Conservation (phyloP, 2,329 filamentous ascomycete species). For the Alternaria gansuensis region DNA sequence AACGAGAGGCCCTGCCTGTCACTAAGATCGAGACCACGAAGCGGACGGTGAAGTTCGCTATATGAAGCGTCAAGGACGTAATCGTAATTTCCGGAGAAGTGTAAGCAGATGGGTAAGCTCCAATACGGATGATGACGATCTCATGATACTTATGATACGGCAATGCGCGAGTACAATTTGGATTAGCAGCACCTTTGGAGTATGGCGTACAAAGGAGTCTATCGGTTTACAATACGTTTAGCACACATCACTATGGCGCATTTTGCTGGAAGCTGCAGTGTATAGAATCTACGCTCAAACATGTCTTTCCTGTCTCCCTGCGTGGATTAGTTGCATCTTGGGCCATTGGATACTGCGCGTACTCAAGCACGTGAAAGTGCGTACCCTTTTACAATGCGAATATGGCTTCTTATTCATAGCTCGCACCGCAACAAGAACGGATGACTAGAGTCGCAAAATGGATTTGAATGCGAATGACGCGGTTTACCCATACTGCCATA, state of each 20-base stretch:
- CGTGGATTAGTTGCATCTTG: neutral
- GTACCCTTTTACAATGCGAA: neutral
- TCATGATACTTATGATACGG: conserved; percentile 29
- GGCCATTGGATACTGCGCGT: conserved; percentile 1
- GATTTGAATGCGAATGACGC: neutral
- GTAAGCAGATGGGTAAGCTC: neutral
- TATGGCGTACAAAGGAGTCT: conserved; percentile 17
- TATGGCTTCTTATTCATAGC: neutral
- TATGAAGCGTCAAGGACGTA: conserved; percentile 30
- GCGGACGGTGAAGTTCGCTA: conserved; percentile 47
- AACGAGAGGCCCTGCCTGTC: conserved; percentile 36
- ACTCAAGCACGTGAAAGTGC: conserved; percentile 20
- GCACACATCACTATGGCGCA: neutral
- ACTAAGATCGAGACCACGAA: conserved; percentile 26
- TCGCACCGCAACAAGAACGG: neutral
- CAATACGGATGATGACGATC: conserved; percentile 31
- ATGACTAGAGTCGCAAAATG: neutral
- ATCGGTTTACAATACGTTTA: neutral
- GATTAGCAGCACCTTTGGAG: conserved; percentile 18
- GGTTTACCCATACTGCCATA: neutral
- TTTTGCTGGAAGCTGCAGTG: neutral
- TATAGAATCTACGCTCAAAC: conserved; percentile 1
- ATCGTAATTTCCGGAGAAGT: conserved; percentile 28
- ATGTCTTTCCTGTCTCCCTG: neutral
- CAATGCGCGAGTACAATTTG: conserved; percentile 14